Evolutionary conservation across 345 rosid genomes (phyloP).

Genomic region (Arabidopsis arenosa): DNA sequence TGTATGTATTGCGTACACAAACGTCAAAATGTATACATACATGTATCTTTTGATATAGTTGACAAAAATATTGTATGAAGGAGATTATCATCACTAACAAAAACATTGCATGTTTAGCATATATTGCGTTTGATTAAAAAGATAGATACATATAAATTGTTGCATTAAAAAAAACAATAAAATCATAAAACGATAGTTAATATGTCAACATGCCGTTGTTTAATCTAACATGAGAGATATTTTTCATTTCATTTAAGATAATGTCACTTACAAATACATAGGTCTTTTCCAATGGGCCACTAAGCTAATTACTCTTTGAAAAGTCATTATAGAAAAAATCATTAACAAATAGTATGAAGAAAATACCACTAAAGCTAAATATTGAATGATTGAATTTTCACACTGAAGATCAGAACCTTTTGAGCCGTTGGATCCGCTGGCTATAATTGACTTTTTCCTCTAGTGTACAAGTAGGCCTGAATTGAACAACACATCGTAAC

Average conservation of each 20-base stretch:
- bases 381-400: background rate
- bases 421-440: constrained; percentile 33
- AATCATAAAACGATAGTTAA: background rate
- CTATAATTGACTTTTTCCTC: constrained; percentile 27
- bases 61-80: background rate
- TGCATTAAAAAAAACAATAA: background rate
- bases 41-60: constrained; percentile 10
- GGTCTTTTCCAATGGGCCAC: background rate
- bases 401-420: background rate
- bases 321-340: background rate
- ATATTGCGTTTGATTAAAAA: background rate
- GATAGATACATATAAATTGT: background rate
- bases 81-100: background rate
- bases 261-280: background rate
- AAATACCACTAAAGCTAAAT: background rate
- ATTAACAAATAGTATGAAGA: background rate
- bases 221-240: background rate
- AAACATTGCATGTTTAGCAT: background rate
- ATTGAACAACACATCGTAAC: background rate
- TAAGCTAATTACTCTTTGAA: background rate
- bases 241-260: background rate
- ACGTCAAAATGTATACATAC: constrained; percentile 25
- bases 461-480: constrained; percentile 15
- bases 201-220: background rate
- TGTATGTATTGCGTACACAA: constrained; percentile 34